Evolutionary conservation across 345 rosid species (phyloP).

Genomic region (Eucalyptus leucophloia): DNA sequence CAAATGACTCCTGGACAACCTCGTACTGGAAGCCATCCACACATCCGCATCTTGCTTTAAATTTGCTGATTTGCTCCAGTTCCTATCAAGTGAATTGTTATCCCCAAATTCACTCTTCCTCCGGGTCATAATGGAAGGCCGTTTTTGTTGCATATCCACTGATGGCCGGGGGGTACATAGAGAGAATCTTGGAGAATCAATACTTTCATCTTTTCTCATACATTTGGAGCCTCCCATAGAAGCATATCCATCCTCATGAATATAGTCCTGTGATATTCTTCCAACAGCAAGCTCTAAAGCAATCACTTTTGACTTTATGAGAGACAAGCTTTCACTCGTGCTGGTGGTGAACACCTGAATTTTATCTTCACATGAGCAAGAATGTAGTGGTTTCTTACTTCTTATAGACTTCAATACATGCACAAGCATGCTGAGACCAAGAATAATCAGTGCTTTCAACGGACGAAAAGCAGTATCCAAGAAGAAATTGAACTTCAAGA

Average conservation of each 20-base stretch:
- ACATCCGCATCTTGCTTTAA: conserved; percentile 29
- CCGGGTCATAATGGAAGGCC: conserved; percentile 24
- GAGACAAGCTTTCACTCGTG: conserved; percentile 45
- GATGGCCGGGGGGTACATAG: conserved; percentile 64
- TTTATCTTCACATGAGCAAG: not conserved
- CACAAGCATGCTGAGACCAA: not conserved
- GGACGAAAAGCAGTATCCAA: not conserved
- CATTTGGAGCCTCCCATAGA: conserved; percentile 26
- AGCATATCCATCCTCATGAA: conserved; percentile 20
- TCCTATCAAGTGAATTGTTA: conserved; percentile 34
- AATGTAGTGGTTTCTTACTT: not conserved
- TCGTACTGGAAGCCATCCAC: conserved; percentile 17
- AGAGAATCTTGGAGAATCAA: conserved; percentile 54
- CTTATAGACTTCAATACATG: not conserved
- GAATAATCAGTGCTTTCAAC: not conserved
- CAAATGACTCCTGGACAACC: conserved; percentile 14
- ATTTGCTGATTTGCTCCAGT: conserved; percentile 16
- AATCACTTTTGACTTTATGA: conserved; percentile 62
- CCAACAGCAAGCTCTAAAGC: conserved; percentile 68
- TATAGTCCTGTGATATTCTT: conserved; percentile 26
- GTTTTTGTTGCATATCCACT: conserved; percentile 32
- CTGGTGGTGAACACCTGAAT: conserved; percentile 61
- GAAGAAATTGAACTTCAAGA: not conserved
- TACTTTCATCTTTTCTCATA: conserved; percentile 35
- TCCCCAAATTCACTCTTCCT: conserved; percentile 43